Evolutionary conservation across 2,329 filamentous ascomycete species (phyloP), one percentile per base, ranked within the genome.

Genomic region (Beauveria pseudobassiana): DNA sequence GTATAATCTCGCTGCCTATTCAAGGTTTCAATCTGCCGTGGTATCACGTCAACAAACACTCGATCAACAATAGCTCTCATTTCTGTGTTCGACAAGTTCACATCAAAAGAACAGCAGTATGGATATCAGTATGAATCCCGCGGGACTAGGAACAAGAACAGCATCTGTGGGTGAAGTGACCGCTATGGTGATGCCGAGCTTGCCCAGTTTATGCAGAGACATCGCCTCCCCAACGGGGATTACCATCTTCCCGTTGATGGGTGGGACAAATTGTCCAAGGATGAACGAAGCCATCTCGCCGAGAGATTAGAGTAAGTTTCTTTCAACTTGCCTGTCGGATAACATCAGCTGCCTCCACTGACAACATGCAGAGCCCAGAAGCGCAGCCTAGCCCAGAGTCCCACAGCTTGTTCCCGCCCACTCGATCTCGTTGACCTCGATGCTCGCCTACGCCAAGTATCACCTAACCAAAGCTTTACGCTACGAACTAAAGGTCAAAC

Each of bases 401-500:
- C 54, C 1, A 62, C 28, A 10, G 26, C 52, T 0, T 53, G 5
- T 22, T 63, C 64, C 22, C 52, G 24, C n/a, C 63, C 65, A 16
- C 64, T 69, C 24, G 62, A 69, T 62, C 65, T 68, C 5, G 60
- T 64, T 42, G 62, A 61, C 22, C 63, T 68, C 3, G 60, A 69
- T 50, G 61, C 61, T 12, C 65, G 63, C 30, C 62, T 69, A 18
- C 64, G 46, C 26, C 26, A 65, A 28, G 45, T 63, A 22, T 53
- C 63, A 5, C 3, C 18, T 24, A 38, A 28, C 28, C 49, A 30
- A 3, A 16, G 16, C 5, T 40, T 18, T 8, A 28, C 40, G 20
- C 22, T 34, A 20, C 49, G 9, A 8, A 3, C 38, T 5, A 40
- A 55, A 45, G 3, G 24, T 4, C 22, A 34, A 55, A 3, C 1